phyloP scores from a whole-genome alignment of 2,329 filamentous ascomycete genomes.

The Biscogniauxia mediterranea region DNA sequence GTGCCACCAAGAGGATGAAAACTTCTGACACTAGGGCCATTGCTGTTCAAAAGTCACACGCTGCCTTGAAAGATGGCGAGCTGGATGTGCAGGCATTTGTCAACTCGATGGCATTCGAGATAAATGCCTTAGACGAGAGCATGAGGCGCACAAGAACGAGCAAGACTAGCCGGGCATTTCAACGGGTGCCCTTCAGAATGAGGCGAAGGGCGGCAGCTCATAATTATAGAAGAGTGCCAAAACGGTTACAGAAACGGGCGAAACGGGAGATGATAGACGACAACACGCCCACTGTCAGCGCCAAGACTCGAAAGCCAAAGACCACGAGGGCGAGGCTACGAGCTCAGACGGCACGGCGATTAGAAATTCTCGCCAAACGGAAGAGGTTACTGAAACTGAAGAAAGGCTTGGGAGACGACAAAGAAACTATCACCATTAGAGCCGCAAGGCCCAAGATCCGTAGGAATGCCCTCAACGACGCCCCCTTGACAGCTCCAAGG shows the following conservation, averaged over 20 bases:
- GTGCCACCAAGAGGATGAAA: slow-evolving; percentile 44
- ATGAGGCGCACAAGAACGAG: slow-evolving; percentile 70
- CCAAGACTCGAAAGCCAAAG: slow-evolving; percentile 59
- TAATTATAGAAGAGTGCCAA: slow-evolving; percentile 87
- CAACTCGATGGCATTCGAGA: slow-evolving; percentile 83
- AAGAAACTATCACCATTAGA: slow-evolving; percentile 38
- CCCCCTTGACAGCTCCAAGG: slow-evolving; percentile 55
- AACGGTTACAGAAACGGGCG: slow-evolving; percentile 68
- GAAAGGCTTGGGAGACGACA: slow-evolving; percentile 32
- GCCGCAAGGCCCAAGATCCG: slow-evolving; percentile 63
- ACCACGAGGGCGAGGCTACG: slow-evolving; percentile 61
- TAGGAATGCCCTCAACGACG: slow-evolving; percentile 65
- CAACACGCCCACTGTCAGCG: slow-evolving; percentile 80
- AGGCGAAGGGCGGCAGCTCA: slow-evolving; percentile 88
- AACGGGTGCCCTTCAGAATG: slow-evolving; percentile 82
- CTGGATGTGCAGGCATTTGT: slow-evolving; percentile 84
- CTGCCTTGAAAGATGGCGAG: slow-evolving; percentile 66
- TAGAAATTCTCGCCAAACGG: slow-evolving; percentile 61
- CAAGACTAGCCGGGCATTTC: slow-evolving; percentile 73
- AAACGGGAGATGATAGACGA: slow-evolving; percentile 78
- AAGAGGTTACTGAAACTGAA: slow-evolving; percentile 41
- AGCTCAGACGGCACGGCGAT: slow-evolving; percentile 70
- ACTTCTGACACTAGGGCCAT: slow-evolving; percentile 48
- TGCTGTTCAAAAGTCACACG: slow-evolving; percentile 49
- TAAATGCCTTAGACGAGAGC: slow-evolving; percentile 77